Evolutionary conservation across 169 alveolate species (phyloP).

Genomic region (Plasmodium knowlesi): DNA sequence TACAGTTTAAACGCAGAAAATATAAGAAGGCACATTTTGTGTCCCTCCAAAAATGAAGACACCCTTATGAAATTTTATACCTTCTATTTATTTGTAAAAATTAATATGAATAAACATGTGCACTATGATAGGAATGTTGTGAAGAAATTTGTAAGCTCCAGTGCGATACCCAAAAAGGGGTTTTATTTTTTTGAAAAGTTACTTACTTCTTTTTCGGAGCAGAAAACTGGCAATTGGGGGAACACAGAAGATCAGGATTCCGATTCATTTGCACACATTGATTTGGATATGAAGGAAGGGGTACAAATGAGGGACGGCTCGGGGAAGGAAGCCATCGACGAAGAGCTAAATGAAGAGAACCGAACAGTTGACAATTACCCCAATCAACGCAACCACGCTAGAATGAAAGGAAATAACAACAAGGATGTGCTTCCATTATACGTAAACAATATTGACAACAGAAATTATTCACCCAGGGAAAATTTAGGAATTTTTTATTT

Average conservation of each 20-base stretch:
- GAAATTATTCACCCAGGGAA: conserved; percentile 29
- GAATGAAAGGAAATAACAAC: neutral
- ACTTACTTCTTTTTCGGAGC: neutral
- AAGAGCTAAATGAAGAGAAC: neutral
- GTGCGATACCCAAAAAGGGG: conserved; percentile 15
- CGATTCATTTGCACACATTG: neutral
- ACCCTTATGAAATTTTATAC: conserved; percentile 63
- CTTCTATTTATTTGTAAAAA: conserved; percentile 47
- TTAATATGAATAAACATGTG: neutral
- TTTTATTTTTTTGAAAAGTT: conserved; percentile 29
- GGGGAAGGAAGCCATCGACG: neutral
- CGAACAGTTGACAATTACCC: neutral
- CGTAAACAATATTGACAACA: conserved; percentile 27
- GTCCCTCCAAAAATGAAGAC: conserved; percentile 12
- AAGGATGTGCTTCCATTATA: neutral
- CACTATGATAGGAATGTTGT: conserved; percentile 11
- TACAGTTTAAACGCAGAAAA: conserved; percentile 11
- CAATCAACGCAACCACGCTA: neutral
- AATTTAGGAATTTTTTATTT: conserved; percentile 41
- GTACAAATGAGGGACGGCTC: neutral
- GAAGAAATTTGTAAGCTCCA: conserved; percentile 13
- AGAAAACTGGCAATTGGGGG: neutral
- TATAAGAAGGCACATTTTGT: conserved; percentile 28
- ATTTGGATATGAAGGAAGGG: neutral
- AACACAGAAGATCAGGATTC: neutral